Evolutionary conservation across 2,329 filamentous ascomycete species (phyloP).

Genomic region (Penicillium sp.): DNA sequence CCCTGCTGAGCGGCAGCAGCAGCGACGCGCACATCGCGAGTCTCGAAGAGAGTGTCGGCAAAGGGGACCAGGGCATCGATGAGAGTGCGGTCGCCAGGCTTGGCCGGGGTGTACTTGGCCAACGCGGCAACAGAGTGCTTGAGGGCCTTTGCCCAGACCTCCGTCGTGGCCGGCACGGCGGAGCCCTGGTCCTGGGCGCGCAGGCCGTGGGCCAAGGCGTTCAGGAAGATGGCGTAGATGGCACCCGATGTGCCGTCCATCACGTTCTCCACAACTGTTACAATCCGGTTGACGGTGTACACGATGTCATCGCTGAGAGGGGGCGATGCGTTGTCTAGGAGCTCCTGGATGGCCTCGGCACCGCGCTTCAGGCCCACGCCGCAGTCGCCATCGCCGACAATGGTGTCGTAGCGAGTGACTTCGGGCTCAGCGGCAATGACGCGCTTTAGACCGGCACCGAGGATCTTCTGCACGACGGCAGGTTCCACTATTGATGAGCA

Average conservation of each 20-base stretch:
- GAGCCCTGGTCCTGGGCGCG: slow-evolving; percentile 51
- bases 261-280: slow-evolving; percentile 61
- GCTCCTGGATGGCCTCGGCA: slow-evolving; percentile 61
- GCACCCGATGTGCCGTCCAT: slow-evolving; percentile 78
- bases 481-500: slow-evolving; percentile 49
- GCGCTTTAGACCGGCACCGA: slow-evolving; percentile 55
- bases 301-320: slow-evolving; percentile 57
- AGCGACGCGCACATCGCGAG: slow-evolving; percentile 67
- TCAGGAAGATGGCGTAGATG: slow-evolving; percentile 84
- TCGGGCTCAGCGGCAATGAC: slow-evolving; percentile 64
- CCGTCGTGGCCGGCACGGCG: slow-evolving; percentile 46
- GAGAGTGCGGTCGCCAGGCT: slow-evolving; percentile 82
- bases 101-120: slow-evolving; percentile 81
- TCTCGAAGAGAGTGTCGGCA: slow-evolving; percentile 65
- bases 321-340: slow-evolving; percentile 40
- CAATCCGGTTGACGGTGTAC: slow-evolving; percentile 59
- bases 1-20: slow-evolving; percentile 72
- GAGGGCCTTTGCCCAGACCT: slow-evolving; percentile 66
- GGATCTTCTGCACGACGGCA: slow-evolving; percentile 49
- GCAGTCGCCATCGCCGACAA: slow-evolving; percentile 88
- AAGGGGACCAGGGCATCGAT: slow-evolving; percentile 90
- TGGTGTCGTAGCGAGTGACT: slow-evolving; percentile 68
- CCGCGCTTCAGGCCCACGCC: slow-evolving; percentile 82
- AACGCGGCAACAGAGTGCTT: slow-evolving; percentile 68
- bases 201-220: slow-evolving; percentile 71